These are phyloP conservation scores for Aphanomyces euteiches DNA, from an alignment of 352 stramenopile species.

Conservation along the genomic window DNA sequence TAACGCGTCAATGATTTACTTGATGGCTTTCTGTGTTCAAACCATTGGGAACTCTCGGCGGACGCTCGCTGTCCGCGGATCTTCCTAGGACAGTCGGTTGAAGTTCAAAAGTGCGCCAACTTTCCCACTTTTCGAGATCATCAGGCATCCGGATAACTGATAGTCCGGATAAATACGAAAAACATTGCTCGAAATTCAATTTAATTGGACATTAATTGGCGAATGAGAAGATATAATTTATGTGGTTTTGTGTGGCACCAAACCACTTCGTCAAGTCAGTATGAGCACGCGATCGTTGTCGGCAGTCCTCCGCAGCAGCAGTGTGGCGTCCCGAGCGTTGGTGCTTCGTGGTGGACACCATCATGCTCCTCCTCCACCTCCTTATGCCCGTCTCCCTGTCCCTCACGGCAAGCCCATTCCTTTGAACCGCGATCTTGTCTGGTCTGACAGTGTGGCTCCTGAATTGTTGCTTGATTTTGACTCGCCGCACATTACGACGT, in stretches of 20 bases:
- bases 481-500: conserved; percentile 79
- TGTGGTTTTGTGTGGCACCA: conserved; percentile 18
- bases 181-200: no score
- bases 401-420: conserved; percentile 66
- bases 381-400: conserved; percentile 69
- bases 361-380: conserved; percentile 69
- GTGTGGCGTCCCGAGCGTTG: conserved; percentile 16
- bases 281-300: conserved; percentile 22
- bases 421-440: conserved; percentile 63
- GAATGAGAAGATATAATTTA: conserved; percentile 1
- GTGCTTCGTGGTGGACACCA: conserved; percentile 31
- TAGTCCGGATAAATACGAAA: no score
- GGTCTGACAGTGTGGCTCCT: conserved; percentile 80
- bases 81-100: no score
- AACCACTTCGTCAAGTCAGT: conserved; percentile 18
- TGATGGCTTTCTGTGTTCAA: no score
- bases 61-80: no score
- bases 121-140: no score
- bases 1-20: no score
- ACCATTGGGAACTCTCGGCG: no score
- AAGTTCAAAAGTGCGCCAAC: no score
- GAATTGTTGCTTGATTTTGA: conserved; percentile 88
- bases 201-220: background rate
- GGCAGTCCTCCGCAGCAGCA: conserved; percentile 23
- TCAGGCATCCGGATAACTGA: no score